A percentile compares a stretch with the other conserved stretches of the same genome.
Conservation (phyloP, 1,139 yeast species). For the Zygoascus meyerae region DNA sequence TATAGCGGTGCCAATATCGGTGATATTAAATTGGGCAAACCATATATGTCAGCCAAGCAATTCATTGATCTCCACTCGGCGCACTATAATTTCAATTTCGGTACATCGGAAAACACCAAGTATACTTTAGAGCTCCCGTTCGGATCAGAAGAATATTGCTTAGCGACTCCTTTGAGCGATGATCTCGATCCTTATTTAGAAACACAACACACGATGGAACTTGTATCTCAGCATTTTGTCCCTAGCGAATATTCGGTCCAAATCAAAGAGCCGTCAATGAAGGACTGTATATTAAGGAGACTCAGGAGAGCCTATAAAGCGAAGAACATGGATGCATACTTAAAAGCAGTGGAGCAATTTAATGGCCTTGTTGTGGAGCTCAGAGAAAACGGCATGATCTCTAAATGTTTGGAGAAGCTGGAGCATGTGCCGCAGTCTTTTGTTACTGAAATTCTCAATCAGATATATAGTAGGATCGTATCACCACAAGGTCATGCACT, state of each 20-base stretch:
- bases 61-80: not conserved
- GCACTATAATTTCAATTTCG: not conserved
- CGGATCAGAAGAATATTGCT: conserved; percentile 22
- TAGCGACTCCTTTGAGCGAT: conserved; percentile 20
- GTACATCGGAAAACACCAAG: not conserved
- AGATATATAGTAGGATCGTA: conserved; percentile 70
- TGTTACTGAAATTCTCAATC: conserved; percentile 62
- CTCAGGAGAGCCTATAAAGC: conserved; percentile 40
- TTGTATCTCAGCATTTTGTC: conserved; percentile 41
- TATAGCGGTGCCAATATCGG: not conserved
- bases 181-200: conserved; percentile 68
- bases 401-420: conserved; percentile 36
- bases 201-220: conserved; percentile 55
- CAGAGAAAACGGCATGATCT: conserved; percentile 33
- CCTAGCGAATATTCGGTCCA: conserved; percentile 40
- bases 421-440: conserved; percentile 49
- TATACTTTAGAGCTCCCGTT: conserved; percentile 21
- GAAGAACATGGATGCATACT: conserved; percentile 32
- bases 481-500: conserved; percentile 65
- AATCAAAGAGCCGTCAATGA: conserved; percentile 38
- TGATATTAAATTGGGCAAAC: not conserved
- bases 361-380: conserved; percentile 37
- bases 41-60: not conserved
- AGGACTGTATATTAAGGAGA: conserved; percentile 42
- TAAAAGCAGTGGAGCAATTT: conserved; percentile 37